Percentiles rank a stretch among this genome's conserved stretches.
Conservation (phyloP, 2,329 filamentous ascomycete genomes). For the Trichophyton mentagrophytes region DNA sequence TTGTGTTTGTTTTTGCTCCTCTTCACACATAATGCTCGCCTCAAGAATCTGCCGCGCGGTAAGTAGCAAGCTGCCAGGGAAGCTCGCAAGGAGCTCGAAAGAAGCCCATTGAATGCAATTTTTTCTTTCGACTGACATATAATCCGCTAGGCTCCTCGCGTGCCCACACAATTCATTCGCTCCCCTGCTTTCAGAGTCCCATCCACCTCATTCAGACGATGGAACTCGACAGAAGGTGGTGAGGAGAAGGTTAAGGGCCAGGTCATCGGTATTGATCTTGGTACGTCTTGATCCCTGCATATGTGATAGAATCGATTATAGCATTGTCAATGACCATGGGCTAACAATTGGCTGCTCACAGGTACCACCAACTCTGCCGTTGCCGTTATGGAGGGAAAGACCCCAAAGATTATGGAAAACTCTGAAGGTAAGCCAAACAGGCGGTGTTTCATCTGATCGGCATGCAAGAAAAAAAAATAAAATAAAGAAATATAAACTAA, state of each 20-base stretch:
- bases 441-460: no score
- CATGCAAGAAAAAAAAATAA: background rate
- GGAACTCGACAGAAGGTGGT: constrained; percentile 41
- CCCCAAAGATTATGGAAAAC: constrained; percentile 94
- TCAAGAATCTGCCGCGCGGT: constrained; percentile 63
- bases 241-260: constrained; percentile 80
- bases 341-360: constrained; percentile 20
- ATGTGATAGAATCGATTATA: background rate
- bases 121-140: background rate
- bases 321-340: background rate
- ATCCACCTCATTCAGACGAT: constrained; percentile 54
- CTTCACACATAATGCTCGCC: constrained; percentile 52
- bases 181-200: constrained; percentile 57
- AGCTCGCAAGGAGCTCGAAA: constrained; percentile 2
- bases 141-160: constrained; percentile 58
- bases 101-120: background rate
- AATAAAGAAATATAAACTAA: constrained; percentile 12
- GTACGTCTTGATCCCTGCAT: constrained; percentile 39
- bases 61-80: constrained; percentile 29
- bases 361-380: constrained; percentile 95
- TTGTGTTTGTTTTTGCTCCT: constrained; percentile 17
- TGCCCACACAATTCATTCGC: constrained; percentile 55
- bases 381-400: constrained; percentile 93
- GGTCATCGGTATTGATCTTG: constrained; percentile 97
- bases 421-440: constrained; percentile 55